Evolutionary conservation across 1,284 basidiomycete species (phyloP).

Genomic region (Somion occarium): DNA sequence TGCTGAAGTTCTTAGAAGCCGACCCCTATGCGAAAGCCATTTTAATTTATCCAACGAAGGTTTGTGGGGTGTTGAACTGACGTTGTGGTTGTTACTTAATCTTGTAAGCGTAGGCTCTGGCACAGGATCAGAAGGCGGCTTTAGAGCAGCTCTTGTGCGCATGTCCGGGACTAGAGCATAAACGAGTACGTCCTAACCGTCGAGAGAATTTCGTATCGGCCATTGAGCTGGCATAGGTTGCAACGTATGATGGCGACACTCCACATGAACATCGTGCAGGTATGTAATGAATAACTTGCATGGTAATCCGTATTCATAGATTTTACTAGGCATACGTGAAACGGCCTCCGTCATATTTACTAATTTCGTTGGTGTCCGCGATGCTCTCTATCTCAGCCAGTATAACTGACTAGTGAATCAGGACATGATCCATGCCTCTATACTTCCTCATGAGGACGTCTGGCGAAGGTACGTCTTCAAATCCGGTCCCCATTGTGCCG

Average conservation of each 20-base stretch:
- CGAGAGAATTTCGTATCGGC: too few relatives aligned
- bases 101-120: constrained; percentile 57
- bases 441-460: constrained; percentile 79
- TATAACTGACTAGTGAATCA: constrained; percentile 25
- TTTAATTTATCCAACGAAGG: constrained; percentile 90
- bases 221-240: too few relatives aligned
- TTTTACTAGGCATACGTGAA: constrained; percentile 51
- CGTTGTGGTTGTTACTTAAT: background rate
- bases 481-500: too few relatives aligned
- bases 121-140: constrained; percentile 80
- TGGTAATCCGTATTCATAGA: background rate
- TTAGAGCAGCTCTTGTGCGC: constrained; percentile 62
- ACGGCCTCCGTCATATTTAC: constrained; percentile 70
- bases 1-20: constrained; percentile 65
- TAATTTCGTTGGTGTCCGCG: constrained; percentile 59
- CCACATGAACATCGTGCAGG: constrained; percentile 59
- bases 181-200: too few relatives aligned
- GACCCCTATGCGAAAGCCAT: constrained; percentile 67
- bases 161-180: constrained; percentile 59
- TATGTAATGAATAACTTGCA: constrained; percentile 22
- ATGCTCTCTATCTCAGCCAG: constrained; percentile 8
- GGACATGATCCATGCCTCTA: constrained; percentile 87
- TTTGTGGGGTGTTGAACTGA: constrained; percentile 30
- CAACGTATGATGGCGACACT: constrained; percentile 90
- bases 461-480: constrained; percentile 63